Evolutionary conservation across 768 basidiomycete species (phyloP), one percentile per base, ranked within the genome.

Genomic region (Tubosaeta sp.): DNA sequence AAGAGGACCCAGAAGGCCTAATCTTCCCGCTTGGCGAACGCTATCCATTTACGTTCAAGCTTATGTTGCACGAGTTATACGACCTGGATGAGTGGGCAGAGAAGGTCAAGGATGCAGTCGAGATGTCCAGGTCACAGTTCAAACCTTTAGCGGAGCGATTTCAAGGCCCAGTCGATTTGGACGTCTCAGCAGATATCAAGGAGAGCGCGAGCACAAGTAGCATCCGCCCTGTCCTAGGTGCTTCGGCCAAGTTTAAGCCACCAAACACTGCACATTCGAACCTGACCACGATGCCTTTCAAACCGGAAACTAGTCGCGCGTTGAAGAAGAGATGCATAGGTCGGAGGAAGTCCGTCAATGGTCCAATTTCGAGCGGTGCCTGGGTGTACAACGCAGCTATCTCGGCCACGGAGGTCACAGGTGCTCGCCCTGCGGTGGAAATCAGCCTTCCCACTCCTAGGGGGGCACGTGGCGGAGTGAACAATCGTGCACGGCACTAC

Each of bases 61-160:
- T 81, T 59, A 85, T 83, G 81, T 63, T 84, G 50, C 81, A 86
- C 69, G 79, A 82, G 62, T 70, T 85, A 11, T 86, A 86, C 64
- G 72, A 76, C 21, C 43, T 78, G 47, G 78, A 80, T 19, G 82
- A 83, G 48, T 86, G 82, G 80, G 73, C 68, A 1, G 69, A 71
- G 55, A 81, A 78, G 62, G 76, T 83, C 46, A 77, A 76, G 61
- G 73, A 73, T 21, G 73, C 77, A 19, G 59, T 84, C 61, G 75
- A 79, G 60, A 69, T 64, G 48, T 83, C 82, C 38, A 75, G 76
- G 64, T 73, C 69, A 34, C 76, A 78, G 51, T 85, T 77, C 67
- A 82, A 78, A 62, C 76, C 83, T 2, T 59, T 85, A 43, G 74
- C 74, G 0, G 77, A 79, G 56, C 53, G 48, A 45, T 56, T 59